Base-by-base conservation (phyloP, 78 protist genomes). In the Emiliania huxleyi region DNA sequence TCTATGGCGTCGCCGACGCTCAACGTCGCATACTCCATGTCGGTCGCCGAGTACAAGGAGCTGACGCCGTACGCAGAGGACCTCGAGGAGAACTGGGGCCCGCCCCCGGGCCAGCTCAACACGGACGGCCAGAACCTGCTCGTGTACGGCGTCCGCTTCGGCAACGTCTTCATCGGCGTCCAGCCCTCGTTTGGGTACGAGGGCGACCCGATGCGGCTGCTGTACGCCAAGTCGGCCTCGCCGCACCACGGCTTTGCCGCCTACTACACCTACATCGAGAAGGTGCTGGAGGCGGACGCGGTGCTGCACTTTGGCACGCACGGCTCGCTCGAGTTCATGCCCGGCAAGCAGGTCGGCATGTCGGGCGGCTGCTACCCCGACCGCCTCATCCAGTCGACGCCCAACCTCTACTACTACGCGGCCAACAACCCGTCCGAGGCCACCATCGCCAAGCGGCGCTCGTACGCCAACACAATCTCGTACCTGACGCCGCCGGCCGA, bases 301-400 rank as follows among this genome's bases (percentile, higher is more conserved):
- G 94, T 93, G 33, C 94, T 93, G n/a, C 94, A 93, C 94, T 93
- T 93, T 77, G 94, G 94, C 83, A 93, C 94, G 44, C 94, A 93
- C 94, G 94, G 94, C 77, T 85, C 92, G 46, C 92, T 93, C 46
- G 94, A 93, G 69, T 93, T 93, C 92, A 93, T 93, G 94, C 94
- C 94, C n/a, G 94, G 94, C 90, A 93, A 93, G 94, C 94, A 93
- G 85, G 94, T 93, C 42, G 89, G 87, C 42, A 91, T 71, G 93
- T n/a, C 52, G 19, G 87, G 92, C 71, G 37, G 37, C 18, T 93
- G 94, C 94, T 93, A 93, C 88, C 94, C 94, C 33, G 94, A 93
- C 88, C 87, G 94, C 48, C 91, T 93, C 62, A 93, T 93, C 88
- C 81, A 87, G 42, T 21, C 89, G 43, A 84, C 45, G 56, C 94